These are phyloP conservation scores for Fraxinus sp. DNA, from an alignment of 305 asterid genomes.

Conservation along the genomic window DNA sequence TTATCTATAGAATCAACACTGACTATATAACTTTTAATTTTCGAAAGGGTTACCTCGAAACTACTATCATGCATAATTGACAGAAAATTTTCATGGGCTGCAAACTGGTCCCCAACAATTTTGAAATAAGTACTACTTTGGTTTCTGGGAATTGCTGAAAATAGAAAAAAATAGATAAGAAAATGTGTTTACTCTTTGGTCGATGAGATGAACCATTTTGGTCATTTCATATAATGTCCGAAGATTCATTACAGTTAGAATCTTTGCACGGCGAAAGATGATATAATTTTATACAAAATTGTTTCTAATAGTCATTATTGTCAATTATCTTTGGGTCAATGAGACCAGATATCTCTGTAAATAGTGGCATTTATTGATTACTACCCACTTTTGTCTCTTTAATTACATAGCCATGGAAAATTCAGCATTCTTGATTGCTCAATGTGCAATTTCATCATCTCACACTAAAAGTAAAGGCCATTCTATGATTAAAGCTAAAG, in stretches of 20 bases:
- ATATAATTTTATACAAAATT: not conserved
- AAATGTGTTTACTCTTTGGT: not conserved
- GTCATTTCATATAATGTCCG: not conserved
- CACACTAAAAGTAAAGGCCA: slow-evolving; percentile 30
- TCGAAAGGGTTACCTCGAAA: not conserved
- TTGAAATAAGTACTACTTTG: not conserved
- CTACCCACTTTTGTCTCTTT: slow-evolving; percentile 11
- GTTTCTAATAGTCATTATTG: slow-evolving; percentile 16
- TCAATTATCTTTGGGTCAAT: slow-evolving; percentile 28
- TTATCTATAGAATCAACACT: not conserved
- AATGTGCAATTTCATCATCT: slow-evolving; percentile 48
- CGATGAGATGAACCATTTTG: not conserved
- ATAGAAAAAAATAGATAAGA: not conserved
- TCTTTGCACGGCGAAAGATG: not conserved
- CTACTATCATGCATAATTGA: not conserved
- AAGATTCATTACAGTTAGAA: not conserved
- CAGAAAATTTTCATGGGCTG: not conserved
- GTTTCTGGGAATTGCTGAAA: not conserved
- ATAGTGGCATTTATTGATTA: slow-evolving; percentile 30
- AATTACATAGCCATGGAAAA: slow-evolving; percentile 9
- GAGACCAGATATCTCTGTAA: slow-evolving; percentile 27
- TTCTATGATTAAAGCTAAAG: slow-evolving; percentile 44
- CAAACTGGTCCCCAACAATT: not conserved
- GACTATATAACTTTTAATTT: not conserved
- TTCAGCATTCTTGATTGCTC: slow-evolving; percentile 32